Conservation (phyloP, 2,329 filamentous ascomycete genomes). For the Colletotrichum sp. region DNA sequence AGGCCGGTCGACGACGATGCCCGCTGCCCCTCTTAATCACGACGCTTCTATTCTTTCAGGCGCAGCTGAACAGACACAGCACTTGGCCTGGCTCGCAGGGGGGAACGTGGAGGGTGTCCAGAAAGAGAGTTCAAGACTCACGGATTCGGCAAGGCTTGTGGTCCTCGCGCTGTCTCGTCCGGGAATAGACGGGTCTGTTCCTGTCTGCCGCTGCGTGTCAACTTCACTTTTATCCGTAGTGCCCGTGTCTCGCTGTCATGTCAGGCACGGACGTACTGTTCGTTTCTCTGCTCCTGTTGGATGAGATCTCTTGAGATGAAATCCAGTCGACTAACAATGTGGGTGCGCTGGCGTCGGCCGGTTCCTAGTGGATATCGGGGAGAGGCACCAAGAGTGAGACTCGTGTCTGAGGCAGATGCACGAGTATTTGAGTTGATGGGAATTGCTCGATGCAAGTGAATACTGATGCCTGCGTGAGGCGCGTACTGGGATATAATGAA, state of each 20-base stretch:
- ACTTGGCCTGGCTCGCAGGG: not conserved
- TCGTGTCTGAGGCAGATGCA: slow-evolving; percentile 13
- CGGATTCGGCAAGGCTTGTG: slow-evolving; percentile 5
- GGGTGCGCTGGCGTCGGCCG: not conserved
- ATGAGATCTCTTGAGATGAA: not conserved
- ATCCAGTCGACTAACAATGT: not conserved
- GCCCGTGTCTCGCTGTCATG: slow-evolving; percentile 22
- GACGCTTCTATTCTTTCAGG: not conserved
- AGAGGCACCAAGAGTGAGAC: slow-evolving; percentile 14
- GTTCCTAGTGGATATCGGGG: slow-evolving; percentile 1
- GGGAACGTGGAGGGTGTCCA: not conserved
- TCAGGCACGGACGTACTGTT: slow-evolving; percentile 22
- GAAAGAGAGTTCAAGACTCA: slow-evolving; percentile 15
- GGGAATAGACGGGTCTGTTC: slow-evolving; percentile 17
- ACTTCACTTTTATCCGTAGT: slow-evolving; percentile 10
- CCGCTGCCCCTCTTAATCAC: not conserved
- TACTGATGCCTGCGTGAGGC: not conserved
- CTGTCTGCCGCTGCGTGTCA: slow-evolving; percentile 16
- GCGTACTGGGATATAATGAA: not conserved
- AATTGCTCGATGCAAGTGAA: not conserved
- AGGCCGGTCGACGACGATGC: not conserved
- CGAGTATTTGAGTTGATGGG: not conserved
- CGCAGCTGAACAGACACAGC: not conserved
- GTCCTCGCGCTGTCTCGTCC: slow-evolving; percentile 9
- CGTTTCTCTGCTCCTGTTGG: not conserved